A percentile compares a stretch with the other conserved stretches of the same genome.
Conservation (phyloP, 176 grass and related monocot genomes). For the Alopecurus myosuroides region DNA sequence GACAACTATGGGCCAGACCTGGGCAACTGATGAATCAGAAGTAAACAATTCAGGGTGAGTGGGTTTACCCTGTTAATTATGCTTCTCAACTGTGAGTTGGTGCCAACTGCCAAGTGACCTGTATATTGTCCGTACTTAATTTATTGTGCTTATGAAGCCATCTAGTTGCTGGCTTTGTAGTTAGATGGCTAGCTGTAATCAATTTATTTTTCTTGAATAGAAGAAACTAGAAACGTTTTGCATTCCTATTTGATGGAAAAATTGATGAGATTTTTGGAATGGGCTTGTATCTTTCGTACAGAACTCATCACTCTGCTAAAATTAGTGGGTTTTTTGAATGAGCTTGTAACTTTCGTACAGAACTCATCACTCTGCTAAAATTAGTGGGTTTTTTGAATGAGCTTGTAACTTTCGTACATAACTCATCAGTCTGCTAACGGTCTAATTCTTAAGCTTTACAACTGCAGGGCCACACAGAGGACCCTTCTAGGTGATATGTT, state of each 20-base stretch:
- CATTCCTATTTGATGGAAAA: not conserved
- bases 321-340: not conserved
- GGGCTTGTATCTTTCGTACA: not conserved
- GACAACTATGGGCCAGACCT: constrained; percentile 97
- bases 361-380: not conserved
- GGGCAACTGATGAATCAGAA: constrained; percentile 87
- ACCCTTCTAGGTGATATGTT: constrained; percentile 90
- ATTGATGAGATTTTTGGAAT: not conserved
- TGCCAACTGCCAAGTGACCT: not conserved
- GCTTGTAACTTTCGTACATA: not conserved
- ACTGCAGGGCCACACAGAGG: constrained; percentile 63
- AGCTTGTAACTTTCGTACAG: not conserved
- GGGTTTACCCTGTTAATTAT: constrained; percentile 5
- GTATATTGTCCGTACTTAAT: not conserved
- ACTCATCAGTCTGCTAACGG: not conserved
- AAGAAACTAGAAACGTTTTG: not conserved
- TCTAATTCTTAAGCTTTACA: constrained; percentile 11
- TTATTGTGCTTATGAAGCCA: not conserved
- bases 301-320: not conserved
- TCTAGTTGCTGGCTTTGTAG: not conserved
- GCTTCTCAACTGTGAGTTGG: not conserved
- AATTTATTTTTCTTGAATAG: not conserved
- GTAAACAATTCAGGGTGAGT: constrained; percentile 63
- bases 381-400: not conserved
- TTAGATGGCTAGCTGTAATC: constrained; percentile 5